Base-by-base conservation (phyloP, 768 basidiomycete genomes). In the Nevesoporus exiguus region DNA sequence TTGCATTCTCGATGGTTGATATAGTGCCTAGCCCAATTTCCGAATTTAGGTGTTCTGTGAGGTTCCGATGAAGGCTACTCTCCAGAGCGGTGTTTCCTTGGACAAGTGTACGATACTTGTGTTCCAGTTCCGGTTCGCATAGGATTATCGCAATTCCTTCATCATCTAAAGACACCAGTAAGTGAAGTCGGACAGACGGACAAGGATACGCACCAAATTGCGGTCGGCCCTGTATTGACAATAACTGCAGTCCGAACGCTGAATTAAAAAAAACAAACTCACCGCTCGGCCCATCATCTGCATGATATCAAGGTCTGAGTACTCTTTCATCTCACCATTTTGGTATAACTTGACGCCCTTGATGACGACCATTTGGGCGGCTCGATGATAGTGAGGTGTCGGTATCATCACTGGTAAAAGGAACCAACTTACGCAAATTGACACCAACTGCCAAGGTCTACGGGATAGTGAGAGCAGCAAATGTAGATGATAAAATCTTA, bases 241-340 rank as follows among this genome's bases (percentile, higher is more conserved):
- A 51, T 25, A 43, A 41, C 19, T 54, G 36, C 22, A 37, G 37
- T 30, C 40, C 42, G 47, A 40, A 24, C 19, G 47, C 31, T 27
- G 22, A 7, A 48, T 19, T 24, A 11, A 27, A 15, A 41, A 37
- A 37, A 3, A 31, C 1, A 41, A 51, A 47, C 84, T 68, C 66
- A 91, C 90, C 40, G 94, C 94, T 44, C 97, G 83, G 7, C 96
- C 97, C 54, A 98, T 82, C 96, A 98, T 98, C 70, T 97, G 95
- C 79, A 91, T 84, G 27, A 98, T 78, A 62, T 98, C 97, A 6
- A 97, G 77, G 66, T 97, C 95, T 0, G 88, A 87, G 69, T 97
- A 97, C 61, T 98, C 94, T 31, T 78, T 76, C 44, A 82, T 81
- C 15, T 74, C 74, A 42, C 79, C 81, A 47, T 86, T 87, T 57